A percentile compares a stretch with the other conserved stretches of the same genome.
phyloP scores from a whole-genome alignment of 768 basidiomycete genomes.

The Steccherinum ochraceum region DNA sequence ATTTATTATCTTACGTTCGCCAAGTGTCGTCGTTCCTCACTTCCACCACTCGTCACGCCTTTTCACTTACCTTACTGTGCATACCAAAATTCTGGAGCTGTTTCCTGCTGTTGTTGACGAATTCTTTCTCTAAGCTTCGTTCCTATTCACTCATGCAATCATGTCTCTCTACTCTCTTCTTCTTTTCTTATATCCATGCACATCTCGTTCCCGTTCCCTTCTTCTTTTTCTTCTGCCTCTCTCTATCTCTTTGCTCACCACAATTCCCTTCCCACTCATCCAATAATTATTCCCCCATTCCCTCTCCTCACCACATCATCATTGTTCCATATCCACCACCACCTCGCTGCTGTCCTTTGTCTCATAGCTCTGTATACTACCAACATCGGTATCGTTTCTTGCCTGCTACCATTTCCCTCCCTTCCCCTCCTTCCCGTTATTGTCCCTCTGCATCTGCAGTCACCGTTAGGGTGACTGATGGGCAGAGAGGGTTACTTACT shows the following conservation, averaged over 20 bases:
- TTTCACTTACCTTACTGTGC: neutral
- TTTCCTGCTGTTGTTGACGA: neutral
- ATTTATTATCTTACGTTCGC: too few species aligned
- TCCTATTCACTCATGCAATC: neutral
- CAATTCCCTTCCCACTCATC: too few species aligned
- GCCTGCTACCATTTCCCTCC: too few species aligned
- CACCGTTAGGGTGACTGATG: too few species aligned
- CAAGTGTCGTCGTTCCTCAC: too few species aligned
- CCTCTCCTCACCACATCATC: neutral
- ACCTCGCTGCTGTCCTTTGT: too few species aligned
- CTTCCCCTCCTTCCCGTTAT: neutral
- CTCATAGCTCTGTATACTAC: too few species aligned
- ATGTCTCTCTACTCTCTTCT: neutral
- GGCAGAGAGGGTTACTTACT: too few species aligned
- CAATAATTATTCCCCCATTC: neutral
- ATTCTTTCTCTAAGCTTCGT: neutral
- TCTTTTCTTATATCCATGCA: neutral
- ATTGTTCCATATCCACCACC: neutral
- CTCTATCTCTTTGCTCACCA: neutral
- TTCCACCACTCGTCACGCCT: neutral
- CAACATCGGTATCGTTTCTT: too few species aligned
- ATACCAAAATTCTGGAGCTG: neutral
- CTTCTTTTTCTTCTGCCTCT: neutral
- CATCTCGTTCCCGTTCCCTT: neutral
- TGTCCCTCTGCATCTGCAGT: too few species aligned